phyloP scores from a whole-genome alignment of 1,284 basidiomycete genomes.

The Singerocomus rubriflavus region DNA sequence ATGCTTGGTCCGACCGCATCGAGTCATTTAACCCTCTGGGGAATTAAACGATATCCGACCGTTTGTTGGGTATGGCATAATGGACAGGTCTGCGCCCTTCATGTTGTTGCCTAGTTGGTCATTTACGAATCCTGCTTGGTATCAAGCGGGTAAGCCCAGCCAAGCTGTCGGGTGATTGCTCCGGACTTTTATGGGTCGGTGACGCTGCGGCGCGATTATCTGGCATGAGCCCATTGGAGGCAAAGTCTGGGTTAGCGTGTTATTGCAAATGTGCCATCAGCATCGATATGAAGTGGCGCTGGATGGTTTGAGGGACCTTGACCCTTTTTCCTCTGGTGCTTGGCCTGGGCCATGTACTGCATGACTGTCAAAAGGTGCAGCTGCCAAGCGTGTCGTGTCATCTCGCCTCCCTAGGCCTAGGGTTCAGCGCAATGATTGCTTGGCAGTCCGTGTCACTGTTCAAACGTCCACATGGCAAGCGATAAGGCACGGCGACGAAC shows the following conservation, averaged over 20 bases:
- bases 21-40: conserved; percentile 23
- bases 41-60: conserved; percentile 17
- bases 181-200: conserved; percentile 22
- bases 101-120: conserved; percentile 2
- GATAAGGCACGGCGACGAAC: conserved; percentile 23
- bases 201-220: conserved; percentile 25
- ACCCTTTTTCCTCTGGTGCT: not conserved
- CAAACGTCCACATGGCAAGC: conserved; percentile 12
- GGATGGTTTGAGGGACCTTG: conserved; percentile 5
- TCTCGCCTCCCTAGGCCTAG: not conserved
- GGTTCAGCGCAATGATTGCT: conserved; percentile 7
- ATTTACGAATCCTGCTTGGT: conserved; percentile 6
- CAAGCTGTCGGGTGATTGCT: conserved; percentile 6
- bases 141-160: not conserved
- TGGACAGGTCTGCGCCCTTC: conserved; percentile 12
- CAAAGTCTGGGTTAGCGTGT: conserved; percentile 12
- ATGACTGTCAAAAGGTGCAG: conserved; percentile 6
- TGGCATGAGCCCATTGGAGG: conserved; percentile 5
- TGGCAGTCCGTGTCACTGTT: conserved; percentile 16
- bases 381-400: conserved; percentile 9
- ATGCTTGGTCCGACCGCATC: conserved; percentile 19
- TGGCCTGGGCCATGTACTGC: conserved; percentile 6
- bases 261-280: conserved; percentile 14
- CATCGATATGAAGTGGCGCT: conserved; percentile 23
- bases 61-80: conserved; percentile 6